Evolutionary conservation across 768 basidiomycete genomes (phyloP), one percentile per base, ranked within the genome.

Genomic region (Lactarius tabidus): DNA sequence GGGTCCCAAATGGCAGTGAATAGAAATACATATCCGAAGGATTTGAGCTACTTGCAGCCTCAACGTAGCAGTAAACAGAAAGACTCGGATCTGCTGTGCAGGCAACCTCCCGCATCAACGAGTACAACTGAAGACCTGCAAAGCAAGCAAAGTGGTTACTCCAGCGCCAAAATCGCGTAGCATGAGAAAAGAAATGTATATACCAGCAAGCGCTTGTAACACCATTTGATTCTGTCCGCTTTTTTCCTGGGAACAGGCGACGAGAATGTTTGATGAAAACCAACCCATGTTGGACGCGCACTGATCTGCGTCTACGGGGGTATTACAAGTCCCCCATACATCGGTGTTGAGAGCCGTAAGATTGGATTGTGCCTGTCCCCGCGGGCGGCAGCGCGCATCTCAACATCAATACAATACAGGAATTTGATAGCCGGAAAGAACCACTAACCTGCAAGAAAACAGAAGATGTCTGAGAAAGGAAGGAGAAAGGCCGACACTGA

Each of bases 311-410:
- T 73, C 71, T 1, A 75, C 71, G 18, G 72, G 75, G 7, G 90
- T 89, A 69, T 91, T 87, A 74, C 93, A 95, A 0, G 88, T 91
- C 2, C 89, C 90, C 87, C 90, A 91, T 8, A 93, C 71, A 57
- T 91, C 78, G 10, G 78, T 74, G 70, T 93, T 93, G 71, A 91
- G 79, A 39, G 81, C 72, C 1, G 84, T 82, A 45, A 84, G 71
- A 74, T 90, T 86, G 3, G 74, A 71, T 75, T 89, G 88, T 39
- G 87, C 85, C 89, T 91, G 78, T 4, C 33, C 74, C 74, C 68
- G 38, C 26, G 57, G 18, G 41, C 64, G 55, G 59, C 36, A 51
- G 58, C 28, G 60, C 31, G 39, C 36, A 59, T n/a, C n/a, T n/a
- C n/a, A n/a, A n/a, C n/a, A n/a, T 64, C 64, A 60, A 64, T 54